A percentile compares a stretch with the other conserved stretches of the same genome.
phyloP scores from a whole-genome alignment of 75 land plant species.

The Cryptomeria japonica region DNA sequence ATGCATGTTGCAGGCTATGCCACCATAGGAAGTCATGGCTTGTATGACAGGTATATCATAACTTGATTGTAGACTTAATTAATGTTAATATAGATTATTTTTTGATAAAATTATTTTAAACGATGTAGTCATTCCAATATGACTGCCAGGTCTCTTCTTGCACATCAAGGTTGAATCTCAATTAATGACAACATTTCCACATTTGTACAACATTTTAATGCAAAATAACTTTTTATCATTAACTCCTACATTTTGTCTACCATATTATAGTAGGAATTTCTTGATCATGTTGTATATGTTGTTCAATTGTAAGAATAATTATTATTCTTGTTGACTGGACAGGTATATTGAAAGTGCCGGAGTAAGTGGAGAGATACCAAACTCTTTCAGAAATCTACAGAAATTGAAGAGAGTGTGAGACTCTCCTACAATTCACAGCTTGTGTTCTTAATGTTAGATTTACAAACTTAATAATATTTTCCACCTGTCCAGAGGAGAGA shows the following conservation, averaged over 20 bases:
- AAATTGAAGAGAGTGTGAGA: constrained; percentile 19
- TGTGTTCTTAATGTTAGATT: neutral
- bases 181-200: neutral
- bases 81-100: neutral
- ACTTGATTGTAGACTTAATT: neutral
- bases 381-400: constrained; percentile 20
- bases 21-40: neutral
- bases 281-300: neutral
- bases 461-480: neutral
- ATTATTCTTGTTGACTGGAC: neutral
- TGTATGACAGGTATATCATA: neutral
- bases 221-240: too few relatives aligned
- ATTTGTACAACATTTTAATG: too few relatives aligned
- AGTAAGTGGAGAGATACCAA: constrained; percentile 30
- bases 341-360: constrained; percentile 38
- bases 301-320: neutral
- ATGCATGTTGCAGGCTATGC: neutral
- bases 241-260: neutral
- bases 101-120: neutral
- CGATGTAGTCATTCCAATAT: neutral
- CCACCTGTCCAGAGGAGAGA: neutral
- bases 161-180: neutral
- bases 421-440: neutral
- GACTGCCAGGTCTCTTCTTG: neutral
- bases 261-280: neutral